Evolutionary conservation across 2,329 filamentous ascomycete genomes (phyloP).

Genomic region (Neodidymelliopsis sp.): DNA sequence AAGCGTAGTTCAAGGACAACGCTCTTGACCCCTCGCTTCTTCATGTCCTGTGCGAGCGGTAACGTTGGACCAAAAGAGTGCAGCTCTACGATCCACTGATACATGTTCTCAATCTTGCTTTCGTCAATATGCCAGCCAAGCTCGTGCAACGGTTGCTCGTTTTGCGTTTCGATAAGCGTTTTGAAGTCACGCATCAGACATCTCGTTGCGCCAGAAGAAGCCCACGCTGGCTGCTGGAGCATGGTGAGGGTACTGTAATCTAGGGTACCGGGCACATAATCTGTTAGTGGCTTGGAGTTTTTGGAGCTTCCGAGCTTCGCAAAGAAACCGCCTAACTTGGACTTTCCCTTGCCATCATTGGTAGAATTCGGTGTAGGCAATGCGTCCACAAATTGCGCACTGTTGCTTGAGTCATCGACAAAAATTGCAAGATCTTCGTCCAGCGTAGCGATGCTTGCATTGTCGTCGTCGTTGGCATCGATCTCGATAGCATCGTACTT

Average conservation of each 20-base stretch:
- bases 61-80: slow-evolving; percentile 78
- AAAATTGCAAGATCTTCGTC: slow-evolving; percentile 58
- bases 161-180: slow-evolving; percentile 69
- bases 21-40: slow-evolving; percentile 65
- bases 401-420: slow-evolving; percentile 23
- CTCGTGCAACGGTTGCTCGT: slow-evolving; percentile 65
- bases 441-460: slow-evolving; percentile 58
- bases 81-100: slow-evolving; percentile 90
- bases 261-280: slow-evolving; percentile 73
- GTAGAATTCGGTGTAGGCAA: slow-evolving; percentile 37
- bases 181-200: slow-evolving; percentile 71
- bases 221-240: slow-evolving; percentile 71
- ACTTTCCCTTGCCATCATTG: slow-evolving; percentile 38
- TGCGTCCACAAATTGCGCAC: slow-evolving; percentile 21
- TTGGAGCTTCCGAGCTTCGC: slow-evolving; percentile 36
- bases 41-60: slow-evolving; percentile 79
- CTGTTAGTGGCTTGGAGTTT: slow-evolving; percentile 51
- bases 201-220: slow-evolving; percentile 67
- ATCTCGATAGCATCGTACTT: slow-evolving; percentile 50
- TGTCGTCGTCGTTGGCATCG: slow-evolving; percentile 49
- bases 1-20: slow-evolving; percentile 86
- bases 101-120: slow-evolving; percentile 73
- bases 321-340: slow-evolving; percentile 31
- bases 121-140: slow-evolving; percentile 86
- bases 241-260: slow-evolving; percentile 68